A percentile compares a stretch with the other conserved stretches of the same genome.
These are phyloP conservation scores for Laburnicola sp. DNA, from an alignment of 2,329 filamentous ascomycete species.

Conservation along the genomic window DNA sequence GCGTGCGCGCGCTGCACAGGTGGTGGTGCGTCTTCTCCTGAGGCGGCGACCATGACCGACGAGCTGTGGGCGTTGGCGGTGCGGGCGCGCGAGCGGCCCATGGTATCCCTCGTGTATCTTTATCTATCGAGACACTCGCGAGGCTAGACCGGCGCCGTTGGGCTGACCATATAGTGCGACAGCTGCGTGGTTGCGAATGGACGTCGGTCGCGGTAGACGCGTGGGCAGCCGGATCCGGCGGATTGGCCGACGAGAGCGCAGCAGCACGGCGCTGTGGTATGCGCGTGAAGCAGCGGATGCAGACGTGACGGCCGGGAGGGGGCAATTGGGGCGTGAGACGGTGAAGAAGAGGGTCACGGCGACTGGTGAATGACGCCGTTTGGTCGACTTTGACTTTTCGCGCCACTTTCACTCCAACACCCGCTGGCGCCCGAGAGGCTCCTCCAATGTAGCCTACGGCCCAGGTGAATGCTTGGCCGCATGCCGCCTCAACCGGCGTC, in stretches of 20 bases:
- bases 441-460: too few relatives aligned
- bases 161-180: conserved; percentile 3
- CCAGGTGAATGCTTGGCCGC: too few relatives aligned
- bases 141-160: neutral
- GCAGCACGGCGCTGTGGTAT: neutral
- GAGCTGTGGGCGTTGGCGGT: conserved; percentile 25
- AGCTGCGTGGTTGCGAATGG: neutral
- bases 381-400: too few relatives aligned
- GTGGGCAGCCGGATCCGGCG: conserved; percentile 5
- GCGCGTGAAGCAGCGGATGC: neutral
- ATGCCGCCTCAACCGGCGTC: too few relatives aligned
- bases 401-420: too few relatives aligned
- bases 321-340: conserved; percentile 3
- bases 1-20: conserved; percentile 46
- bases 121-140: neutral
- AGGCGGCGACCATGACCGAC: conserved; percentile 41
- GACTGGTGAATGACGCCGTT: conserved; percentile 1
- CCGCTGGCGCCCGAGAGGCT: too few relatives aligned
- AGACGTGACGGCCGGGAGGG: neutral
- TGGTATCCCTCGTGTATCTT: conserved; percentile 15
- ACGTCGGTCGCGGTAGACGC: neutral
- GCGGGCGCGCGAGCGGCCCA: conserved; percentile 13
- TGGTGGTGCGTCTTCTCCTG: conserved; percentile 40
- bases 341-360: neutral
- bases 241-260: conserved; percentile 1